Evolutionary conservation across 371 early-diverging fungal species (phyloP).

Genomic region (Actinomortierella ambigua): DNA sequence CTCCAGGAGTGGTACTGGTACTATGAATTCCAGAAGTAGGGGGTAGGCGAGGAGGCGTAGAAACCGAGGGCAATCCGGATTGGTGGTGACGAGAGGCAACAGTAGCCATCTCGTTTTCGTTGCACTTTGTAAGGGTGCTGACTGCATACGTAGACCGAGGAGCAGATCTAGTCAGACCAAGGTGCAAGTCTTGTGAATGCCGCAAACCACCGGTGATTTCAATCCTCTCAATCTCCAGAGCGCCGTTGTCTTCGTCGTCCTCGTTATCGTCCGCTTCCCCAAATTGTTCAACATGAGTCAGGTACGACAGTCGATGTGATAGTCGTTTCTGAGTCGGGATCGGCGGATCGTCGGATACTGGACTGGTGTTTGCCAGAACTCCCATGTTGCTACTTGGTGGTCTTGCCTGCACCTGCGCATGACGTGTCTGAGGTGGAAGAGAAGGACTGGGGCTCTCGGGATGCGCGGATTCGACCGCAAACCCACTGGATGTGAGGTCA

Average conservation of each 20-base stretch:
- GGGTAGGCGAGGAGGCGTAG: neutral
- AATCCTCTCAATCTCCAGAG: neutral
- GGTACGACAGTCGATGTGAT: conserved; percentile 30
- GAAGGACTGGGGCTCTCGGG: no score
- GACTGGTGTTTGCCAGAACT: no score
- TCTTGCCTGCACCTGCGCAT: no score
- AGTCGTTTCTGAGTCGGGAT: conserved; percentile 1
- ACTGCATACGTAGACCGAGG: no score
- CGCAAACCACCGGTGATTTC: neutral
- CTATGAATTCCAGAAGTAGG: neutral
- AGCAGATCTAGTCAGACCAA: neutral
- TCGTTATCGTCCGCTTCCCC: conserved; percentile 14
- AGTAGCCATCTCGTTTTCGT: neutral
- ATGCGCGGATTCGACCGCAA: no score
- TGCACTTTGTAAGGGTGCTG: neutral
- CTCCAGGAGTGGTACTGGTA: neutral
- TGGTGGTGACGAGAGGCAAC: neutral
- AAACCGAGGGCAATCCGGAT: neutral
- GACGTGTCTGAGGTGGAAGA: no score
- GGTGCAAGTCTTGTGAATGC: neutral
- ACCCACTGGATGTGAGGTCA: no score
- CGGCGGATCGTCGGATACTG: no score
- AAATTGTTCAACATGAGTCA: conserved; percentile 19
- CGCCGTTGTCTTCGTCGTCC: neutral
- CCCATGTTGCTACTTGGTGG: no score